A percentile compares a stretch with the other conserved stretches of the same genome.
phyloP scores from a whole-genome alignment of 345 rosid species.

The Populus deltoides region DNA sequence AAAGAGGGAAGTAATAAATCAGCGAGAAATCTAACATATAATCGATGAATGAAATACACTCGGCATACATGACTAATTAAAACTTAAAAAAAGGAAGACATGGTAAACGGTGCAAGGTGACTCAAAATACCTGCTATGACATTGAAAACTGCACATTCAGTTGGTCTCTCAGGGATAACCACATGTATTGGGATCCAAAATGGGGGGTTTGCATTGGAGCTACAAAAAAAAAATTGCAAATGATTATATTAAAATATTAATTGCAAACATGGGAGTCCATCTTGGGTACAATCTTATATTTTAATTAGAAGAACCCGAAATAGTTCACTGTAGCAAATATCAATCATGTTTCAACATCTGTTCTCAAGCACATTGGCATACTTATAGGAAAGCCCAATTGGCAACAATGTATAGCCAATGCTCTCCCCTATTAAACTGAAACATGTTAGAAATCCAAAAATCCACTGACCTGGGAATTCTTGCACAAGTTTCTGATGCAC shows the following conservation, averaged over 20 bases:
- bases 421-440: background rate
- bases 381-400: background rate
- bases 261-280: background rate
- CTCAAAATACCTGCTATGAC: conserved; percentile 79
- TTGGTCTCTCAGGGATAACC: conserved; percentile 93
- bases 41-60: background rate
- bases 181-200: conserved; percentile 98
- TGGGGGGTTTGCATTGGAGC: conserved; percentile 86
- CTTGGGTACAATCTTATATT: background rate
- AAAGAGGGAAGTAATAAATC: background rate
- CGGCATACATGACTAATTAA: background rate
- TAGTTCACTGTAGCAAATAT: background rate
- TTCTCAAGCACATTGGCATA: background rate
- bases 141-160: conserved; percentile 86
- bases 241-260: background rate
- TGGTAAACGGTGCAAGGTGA: conserved; percentile 3
- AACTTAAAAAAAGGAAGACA: background rate
- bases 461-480: conserved; percentile 77
- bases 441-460: background rate
- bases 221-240: conserved; percentile 21
- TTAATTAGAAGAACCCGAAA: background rate
- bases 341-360: background rate
- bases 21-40: background rate
- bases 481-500: conserved; percentile 98
- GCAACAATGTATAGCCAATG: background rate